Evolutionary conservation across 257 asterid species (phyloP).

Genomic region (Solanum arcanum): DNA sequence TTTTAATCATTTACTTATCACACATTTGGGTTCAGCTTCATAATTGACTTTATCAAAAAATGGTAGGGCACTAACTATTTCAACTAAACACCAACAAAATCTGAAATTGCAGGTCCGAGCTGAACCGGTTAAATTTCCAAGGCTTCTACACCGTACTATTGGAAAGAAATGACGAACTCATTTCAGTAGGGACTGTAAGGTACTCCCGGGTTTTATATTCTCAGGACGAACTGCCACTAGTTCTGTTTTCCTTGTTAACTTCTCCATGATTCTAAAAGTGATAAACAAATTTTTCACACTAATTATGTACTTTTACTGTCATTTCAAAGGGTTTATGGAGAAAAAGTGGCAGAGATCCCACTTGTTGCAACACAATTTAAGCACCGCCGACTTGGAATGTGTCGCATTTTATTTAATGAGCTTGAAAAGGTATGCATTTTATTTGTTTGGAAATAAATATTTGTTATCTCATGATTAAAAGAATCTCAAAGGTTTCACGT

Average conservation of each 20-base stretch:
- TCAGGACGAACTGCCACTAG: neutral
- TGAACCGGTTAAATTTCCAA: slow-evolving; percentile 65
- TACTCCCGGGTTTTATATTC: slow-evolving; percentile 9
- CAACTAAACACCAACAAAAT: neutral
- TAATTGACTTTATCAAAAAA: neutral
- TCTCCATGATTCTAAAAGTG: neutral
- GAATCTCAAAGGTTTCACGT: neutral
- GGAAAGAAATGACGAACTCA: slow-evolving; percentile 64
- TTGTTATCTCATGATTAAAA: too few relatives aligned
- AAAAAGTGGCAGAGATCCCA: slow-evolving; percentile 84
- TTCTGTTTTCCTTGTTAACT: neutral
- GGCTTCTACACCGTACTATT: slow-evolving; percentile 74
- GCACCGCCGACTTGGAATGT: slow-evolving; percentile 89
- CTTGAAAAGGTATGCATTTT: slow-evolving; percentile 63
- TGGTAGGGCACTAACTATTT: neutral
- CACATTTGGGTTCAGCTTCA: neutral
- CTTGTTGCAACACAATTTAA: slow-evolving; percentile 77
- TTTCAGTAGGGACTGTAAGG: slow-evolving; percentile 78
- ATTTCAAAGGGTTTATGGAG: slow-evolving; percentile 60
- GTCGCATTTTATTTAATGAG: slow-evolving; percentile 72
- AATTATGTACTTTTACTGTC: neutral
- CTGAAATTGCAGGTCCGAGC: slow-evolving; percentile 52
- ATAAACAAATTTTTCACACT: neutral
- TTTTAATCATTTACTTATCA: neutral
- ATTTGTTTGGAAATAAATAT: too few relatives aligned